A percentile compares a stretch with the other conserved stretches of the same genome.
phyloP scores from a whole-genome alignment of 768 basidiomycete genomes.

The Dacryopinax spathularia region DNA sequence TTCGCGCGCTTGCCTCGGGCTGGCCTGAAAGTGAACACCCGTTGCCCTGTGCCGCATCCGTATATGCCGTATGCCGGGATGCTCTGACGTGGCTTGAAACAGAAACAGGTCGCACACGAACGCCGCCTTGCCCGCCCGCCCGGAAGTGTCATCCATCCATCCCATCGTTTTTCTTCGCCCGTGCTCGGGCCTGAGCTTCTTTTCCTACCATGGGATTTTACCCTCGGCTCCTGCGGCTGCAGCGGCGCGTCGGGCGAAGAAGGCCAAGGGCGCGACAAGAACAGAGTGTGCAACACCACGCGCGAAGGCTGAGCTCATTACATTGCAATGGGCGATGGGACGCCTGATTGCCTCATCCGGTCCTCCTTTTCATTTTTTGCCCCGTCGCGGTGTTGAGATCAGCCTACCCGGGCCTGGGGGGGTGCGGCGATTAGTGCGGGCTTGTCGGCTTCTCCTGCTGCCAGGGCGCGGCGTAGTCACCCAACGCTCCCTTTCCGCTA shows the following conservation, averaged over 20 bases:
- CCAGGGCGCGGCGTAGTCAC: not conserved
- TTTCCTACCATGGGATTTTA: not conserved
- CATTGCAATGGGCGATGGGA: not conserved
- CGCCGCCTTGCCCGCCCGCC: not conserved
- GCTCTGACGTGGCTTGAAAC: constrained; percentile 4
- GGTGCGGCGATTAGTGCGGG: not conserved
- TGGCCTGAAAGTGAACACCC: no score
- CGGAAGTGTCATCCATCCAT: not conserved
- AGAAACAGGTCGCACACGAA: not conserved
- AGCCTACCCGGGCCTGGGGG: not conserved
- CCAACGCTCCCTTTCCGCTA: not conserved
- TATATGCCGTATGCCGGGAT: not conserved
- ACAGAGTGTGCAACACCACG: no score
- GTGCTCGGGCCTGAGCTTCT: constrained; percentile 3
- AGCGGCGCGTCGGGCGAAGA: not conserved
- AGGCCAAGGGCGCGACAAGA: not conserved
- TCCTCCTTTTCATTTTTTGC: not conserved
- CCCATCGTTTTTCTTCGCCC: not conserved
- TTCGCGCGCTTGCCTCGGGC: not conserved
- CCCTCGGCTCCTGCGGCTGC: constrained; percentile 1
- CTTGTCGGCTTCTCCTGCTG: no score
- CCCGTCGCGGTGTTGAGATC: not conserved
- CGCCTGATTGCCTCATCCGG: not conserved
- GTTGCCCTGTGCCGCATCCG: constrained; percentile 4
- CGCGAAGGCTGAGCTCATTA: not conserved